Evolutionary conservation across 2,329 filamentous ascomycete genomes (phyloP), one percentile per base, ranked within the genome.

Genomic region (Colletotrichum chlorophyti): DNA sequence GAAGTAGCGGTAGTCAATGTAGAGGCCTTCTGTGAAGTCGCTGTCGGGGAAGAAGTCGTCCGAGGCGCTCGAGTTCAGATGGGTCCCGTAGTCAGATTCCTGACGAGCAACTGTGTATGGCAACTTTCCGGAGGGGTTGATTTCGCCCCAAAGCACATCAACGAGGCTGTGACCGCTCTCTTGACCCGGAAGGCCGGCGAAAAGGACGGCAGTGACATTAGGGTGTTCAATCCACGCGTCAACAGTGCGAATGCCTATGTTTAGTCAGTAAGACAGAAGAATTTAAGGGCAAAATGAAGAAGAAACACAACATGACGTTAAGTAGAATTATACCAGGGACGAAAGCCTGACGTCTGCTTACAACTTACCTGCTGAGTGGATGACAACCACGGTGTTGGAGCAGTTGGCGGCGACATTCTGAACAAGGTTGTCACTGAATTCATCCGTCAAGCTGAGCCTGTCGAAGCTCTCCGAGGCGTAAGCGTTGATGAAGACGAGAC

Each of bases 391-490:
- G 1, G 87, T 89, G 60, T 85, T 88, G 61, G 75, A 77, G 70
- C 86, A 90, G 19, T 77, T 75, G 7, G 75, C 71, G 0, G 87
- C 86, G 1, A 90, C 84, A 41, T 82, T 78, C 1, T 72, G 72
- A 38, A 89, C 79, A 0, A 89, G 72, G 0, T 70, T 72, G 61
- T 90, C 86, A 2, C 83, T 86, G 49, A 84, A 85, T 58, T 88
- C 87, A 68, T 94, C 91, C 26, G 81, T 79, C 35, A 91, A 76
- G 7, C 79, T 79, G 0, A 83, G 76, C 42, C 85, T 79, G 58
- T 91, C 81, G 62, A 82, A 89, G 1, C 88, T 90, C 72, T 96
- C 92, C 2, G 89, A 86, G 1, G 89, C 85, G 71, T 89, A 91
- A 7, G 80, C 83, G 66, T 90, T 90, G 64, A 85, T 82, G 63